These are phyloP conservation scores for Balakata baccata DNA, from an alignment of 345 rosid species.

Conservation along the genomic window DNA sequence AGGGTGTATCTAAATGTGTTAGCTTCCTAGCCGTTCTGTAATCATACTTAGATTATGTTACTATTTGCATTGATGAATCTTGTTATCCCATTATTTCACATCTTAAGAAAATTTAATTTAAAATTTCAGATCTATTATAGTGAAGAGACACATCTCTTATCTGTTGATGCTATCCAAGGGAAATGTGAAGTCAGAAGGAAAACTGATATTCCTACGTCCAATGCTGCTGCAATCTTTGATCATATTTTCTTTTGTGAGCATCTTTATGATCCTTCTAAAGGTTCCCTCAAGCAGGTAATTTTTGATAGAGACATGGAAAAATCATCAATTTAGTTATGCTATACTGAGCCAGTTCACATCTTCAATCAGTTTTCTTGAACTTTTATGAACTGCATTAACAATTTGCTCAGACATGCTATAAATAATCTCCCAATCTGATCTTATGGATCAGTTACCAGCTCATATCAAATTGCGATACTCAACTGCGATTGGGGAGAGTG, in stretches of 20 bases:
- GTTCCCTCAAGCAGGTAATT: conserved; percentile 68
- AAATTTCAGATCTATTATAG: conserved; percentile 69
- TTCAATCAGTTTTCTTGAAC: neutral
- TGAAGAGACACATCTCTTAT: conserved; percentile 41
- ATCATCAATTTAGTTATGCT: neutral
- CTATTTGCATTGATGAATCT: neutral
- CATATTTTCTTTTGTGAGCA: conserved; percentile 83
- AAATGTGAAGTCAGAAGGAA: conserved; percentile 87
- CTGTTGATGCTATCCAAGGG: conserved; percentile 50
- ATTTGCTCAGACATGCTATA: neutral
- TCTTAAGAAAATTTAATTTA: neutral
- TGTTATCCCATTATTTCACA: neutral
- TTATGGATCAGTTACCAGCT: conserved; percentile 51
- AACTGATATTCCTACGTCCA: conserved; percentile 46
- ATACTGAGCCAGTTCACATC: neutral
- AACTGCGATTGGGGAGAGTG: conserved; percentile 32
- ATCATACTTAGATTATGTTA: neutral
- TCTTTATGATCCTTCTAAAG: conserved; percentile 62
- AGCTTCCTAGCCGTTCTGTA: neutral
- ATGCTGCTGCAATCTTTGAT: conserved; percentile 46
- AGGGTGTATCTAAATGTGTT: neutral
- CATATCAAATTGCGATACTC: conserved; percentile 50
- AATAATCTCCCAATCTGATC: conserved; percentile 16
- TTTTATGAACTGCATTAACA: neutral
- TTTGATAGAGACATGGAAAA: neutral